Base-by-base conservation (phyloP, 306 rosid species). In the Sicyos edulis region DNA sequence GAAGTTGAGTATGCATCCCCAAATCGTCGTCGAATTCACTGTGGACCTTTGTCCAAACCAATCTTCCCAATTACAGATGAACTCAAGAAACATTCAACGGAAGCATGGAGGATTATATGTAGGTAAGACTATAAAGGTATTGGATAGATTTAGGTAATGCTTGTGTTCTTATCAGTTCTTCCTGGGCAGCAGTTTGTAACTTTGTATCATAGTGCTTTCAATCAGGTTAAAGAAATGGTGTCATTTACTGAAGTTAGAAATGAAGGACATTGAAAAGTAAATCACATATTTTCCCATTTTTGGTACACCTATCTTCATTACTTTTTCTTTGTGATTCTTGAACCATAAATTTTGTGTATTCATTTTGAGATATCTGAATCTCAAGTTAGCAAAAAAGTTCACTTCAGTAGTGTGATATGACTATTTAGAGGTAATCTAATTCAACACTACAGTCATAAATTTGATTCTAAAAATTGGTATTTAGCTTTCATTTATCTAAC, bases 1-100 rank as follows among this genome's bases (percentile, higher is more conserved):
- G 89, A 74, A 80, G 84, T 77, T 87, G 81, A 82, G 53, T 66
- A 8, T 20, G 8, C 16, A 54, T 71, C n/a, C 24, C 20, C 1
- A 19, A 54, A 54, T 12, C 13, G 37, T 14, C 34, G 21, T 9
- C 57, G 8, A 68, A 12, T 13, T 49, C 72, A 24, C 40, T 12
- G 17, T 49, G 56, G 57, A 49, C 9, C 0, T 13, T 14, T 5
- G 56, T 68, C 73, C 22, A 22, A 50, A 68, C 8, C 56, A 8
- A 15, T 22, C 44, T 68, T 49, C 73, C 57, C 21, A 49, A 14
- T 8, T 49, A 32, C 73, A 49, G 42, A 68, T 68, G 73, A 49
- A 15, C 57, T 24, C 42, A 11, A 68, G 58, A 68, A 68, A 49
- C 54, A 50, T 66, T 44, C 45, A 50, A 22, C 8, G 58, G 40